Percentiles rank a stretch among this genome's conserved stretches.
Evolutionary conservation across 352 stramenopile species (phyloP).

Genomic region (Aphanomyces euteiches): DNA sequence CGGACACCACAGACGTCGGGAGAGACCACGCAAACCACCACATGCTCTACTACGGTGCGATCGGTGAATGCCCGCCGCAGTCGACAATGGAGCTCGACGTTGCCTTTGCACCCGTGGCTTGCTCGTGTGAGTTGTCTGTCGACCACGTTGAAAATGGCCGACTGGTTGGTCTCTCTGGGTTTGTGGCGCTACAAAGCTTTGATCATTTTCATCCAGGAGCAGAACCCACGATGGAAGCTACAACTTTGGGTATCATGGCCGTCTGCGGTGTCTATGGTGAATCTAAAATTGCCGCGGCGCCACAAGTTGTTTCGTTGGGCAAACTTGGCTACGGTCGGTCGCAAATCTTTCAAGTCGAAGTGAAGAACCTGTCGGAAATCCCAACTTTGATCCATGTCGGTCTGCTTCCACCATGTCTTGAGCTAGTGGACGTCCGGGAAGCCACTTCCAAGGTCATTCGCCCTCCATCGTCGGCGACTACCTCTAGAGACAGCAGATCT

Average conservation of each 20-base stretch:
- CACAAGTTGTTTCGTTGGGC: slow-evolving; percentile 56
- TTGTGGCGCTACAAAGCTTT: slow-evolving; percentile 75
- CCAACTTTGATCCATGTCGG: slow-evolving; percentile 53
- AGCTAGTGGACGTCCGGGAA: slow-evolving; percentile 42
- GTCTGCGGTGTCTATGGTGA: slow-evolving; percentile 63
- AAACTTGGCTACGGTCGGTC: slow-evolving; percentile 80
- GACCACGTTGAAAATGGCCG: slow-evolving; percentile 64
- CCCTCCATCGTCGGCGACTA: background rate
- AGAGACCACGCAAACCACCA: background rate
- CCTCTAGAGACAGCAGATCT: background rate
- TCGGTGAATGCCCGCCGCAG: slow-evolving; percentile 46
- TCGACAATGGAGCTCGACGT: slow-evolving; percentile 52
- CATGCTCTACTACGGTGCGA: slow-evolving; percentile 42
- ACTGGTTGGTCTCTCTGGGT: slow-evolving; percentile 52
- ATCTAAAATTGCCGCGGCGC: slow-evolving; percentile 48
- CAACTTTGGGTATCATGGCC: slow-evolving; percentile 62
- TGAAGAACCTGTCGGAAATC: slow-evolving; percentile 72
- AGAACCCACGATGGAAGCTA: slow-evolving; percentile 37
- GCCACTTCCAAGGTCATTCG: slow-evolving; percentile 32
- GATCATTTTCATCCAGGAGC: slow-evolving; percentile 24
- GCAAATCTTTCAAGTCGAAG: slow-evolving; percentile 54
- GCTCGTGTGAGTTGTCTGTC: slow-evolving; percentile 42
- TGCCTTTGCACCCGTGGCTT: slow-evolving; percentile 65
- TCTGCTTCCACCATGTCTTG: slow-evolving; percentile 54
- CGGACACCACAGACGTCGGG: background rate